phyloP scores from a whole-genome alignment of 148 eudicot genomes.

The Vaccinium myrtillus region DNA sequence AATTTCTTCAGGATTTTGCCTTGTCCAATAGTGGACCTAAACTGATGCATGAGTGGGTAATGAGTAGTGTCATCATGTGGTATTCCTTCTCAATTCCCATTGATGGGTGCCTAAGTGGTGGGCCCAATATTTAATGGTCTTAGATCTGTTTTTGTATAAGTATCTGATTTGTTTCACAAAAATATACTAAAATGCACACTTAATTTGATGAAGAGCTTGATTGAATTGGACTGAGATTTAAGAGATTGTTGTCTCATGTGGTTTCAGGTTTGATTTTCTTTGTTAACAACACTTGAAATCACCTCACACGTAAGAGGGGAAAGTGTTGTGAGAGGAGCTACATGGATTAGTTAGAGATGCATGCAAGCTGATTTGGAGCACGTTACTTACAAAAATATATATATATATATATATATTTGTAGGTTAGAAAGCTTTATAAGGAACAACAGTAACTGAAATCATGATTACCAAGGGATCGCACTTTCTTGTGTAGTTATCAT shows the following conservation, averaged over 20 bases:
- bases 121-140: conserved; percentile 10
- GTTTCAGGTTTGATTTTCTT: too few species aligned
- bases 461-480: conserved; percentile 7
- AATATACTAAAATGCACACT: neutral
- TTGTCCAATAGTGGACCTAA: conserved; percentile 18
- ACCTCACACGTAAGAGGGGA: too few species aligned
- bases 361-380: too few species aligned
- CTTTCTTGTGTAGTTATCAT: conserved; percentile 5
- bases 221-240: too few species aligned
- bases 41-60: conserved; percentile 23
- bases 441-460: neutral
- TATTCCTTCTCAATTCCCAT: conserved; percentile 6
- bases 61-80: conserved; percentile 12
- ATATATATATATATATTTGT: too few species aligned
- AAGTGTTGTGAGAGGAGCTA: too few species aligned
- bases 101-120: conserved; percentile 6
- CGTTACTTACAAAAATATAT: too few species aligned
- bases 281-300: too few species aligned
- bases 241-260: too few species aligned
- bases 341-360: too few species aligned
- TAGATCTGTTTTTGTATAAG: neutral
- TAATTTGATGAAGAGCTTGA: neutral
- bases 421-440: neutral
- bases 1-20: neutral
- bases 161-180: neutral